phyloP scores from a whole-genome alignment of 2,329 filamentous ascomycete genomes.

The Scedosporium apiospermum region DNA sequence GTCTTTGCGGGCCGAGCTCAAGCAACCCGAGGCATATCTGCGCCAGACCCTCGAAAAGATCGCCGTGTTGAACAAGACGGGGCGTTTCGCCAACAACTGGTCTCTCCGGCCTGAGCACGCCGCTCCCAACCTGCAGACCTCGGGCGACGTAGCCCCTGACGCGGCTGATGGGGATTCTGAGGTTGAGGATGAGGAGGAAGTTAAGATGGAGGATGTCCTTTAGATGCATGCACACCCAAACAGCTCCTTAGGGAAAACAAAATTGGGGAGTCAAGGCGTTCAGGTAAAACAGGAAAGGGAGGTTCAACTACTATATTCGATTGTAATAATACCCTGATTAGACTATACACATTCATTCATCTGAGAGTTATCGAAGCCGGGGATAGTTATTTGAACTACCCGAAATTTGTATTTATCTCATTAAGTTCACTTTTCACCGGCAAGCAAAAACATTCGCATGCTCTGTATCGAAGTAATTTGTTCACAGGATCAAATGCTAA shows the following conservation, averaged over 20 bases:
- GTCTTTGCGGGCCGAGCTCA: conserved; percentile 63
- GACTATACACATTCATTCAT: neutral
- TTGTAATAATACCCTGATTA: neutral
- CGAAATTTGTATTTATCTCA: no score
- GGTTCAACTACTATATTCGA: neutral
- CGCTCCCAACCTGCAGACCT: conserved; percentile 37
- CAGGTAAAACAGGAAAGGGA: neutral
- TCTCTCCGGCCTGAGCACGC: conserved; percentile 56
- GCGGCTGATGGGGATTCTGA: conserved; percentile 43
- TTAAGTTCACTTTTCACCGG: no score
- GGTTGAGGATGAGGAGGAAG: conserved; percentile 51
- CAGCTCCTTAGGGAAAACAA: neutral
- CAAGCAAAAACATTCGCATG: neutral
- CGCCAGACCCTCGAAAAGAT: conserved; percentile 77
- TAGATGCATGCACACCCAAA: neutral
- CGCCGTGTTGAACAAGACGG: conserved; percentile 72
- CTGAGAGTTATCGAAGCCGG: neutral
- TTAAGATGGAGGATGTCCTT: conserved; percentile 70
- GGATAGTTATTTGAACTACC: neutral
- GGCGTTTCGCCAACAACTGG: conserved; percentile 79
- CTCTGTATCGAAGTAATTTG: neutral
- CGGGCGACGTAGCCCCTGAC: conserved; percentile 34
- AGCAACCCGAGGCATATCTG: conserved; percentile 89
- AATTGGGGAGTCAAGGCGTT: neutral
- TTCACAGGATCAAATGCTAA: neutral